Percentiles rank a stretch among this genome's conserved stretches.
Evolutionary conservation across 805 yeast genomes (phyloP).

Genomic region (Torulaspora microellipsoides): DNA sequence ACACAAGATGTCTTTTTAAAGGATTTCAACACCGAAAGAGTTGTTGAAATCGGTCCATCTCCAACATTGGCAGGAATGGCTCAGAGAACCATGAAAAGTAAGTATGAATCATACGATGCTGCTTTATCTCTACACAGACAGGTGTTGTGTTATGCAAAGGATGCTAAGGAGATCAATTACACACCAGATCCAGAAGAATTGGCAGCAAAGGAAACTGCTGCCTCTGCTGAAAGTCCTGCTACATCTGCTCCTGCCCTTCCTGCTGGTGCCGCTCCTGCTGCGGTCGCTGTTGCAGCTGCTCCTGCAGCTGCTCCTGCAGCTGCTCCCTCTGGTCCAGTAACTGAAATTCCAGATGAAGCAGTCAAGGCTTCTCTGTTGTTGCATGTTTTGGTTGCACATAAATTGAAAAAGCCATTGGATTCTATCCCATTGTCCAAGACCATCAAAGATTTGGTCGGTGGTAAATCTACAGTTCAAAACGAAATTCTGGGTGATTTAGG

Average conservation of each 20-base stretch:
- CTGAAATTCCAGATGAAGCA: slow-evolving; percentile 83
- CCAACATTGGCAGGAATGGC: slow-evolving; percentile 99
- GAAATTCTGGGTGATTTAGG: slow-evolving; percentile 98
- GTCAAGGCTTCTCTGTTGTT: slow-evolving; percentile 76
- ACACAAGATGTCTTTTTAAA: slow-evolving; percentile 96
- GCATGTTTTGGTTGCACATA: slow-evolving; percentile 91
- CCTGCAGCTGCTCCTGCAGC: slow-evolving; percentile 58
- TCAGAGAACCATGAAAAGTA: slow-evolving; percentile 87
- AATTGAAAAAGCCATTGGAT: slow-evolving; percentile 85
- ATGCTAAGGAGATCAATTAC: slow-evolving; percentile 93
- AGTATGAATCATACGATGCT: slow-evolving; percentile 94
- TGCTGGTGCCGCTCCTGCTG: slow-evolving; percentile 51
- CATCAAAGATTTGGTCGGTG: slow-evolving; percentile 94
- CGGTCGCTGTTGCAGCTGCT: slow-evolving; percentile 56
- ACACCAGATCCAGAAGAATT: slow-evolving; percentile 66
- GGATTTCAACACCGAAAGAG: slow-evolving; percentile 92
- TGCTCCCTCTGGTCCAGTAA: slow-evolving; percentile 74
- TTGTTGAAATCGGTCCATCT: slow-evolving; percentile 98
- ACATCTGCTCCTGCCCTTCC: slow-evolving; percentile 42
- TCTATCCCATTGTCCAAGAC: slow-evolving; percentile 86
- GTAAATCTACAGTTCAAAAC: slow-evolving; percentile 97
- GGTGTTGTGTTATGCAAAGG: slow-evolving; percentile 92
- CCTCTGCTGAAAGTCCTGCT: slow-evolving; percentile 28
- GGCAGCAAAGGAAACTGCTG: slow-evolving; percentile 31
- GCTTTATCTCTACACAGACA: slow-evolving; percentile 85